Evolutionary conservation across 768 basidiomycete genomes (phyloP).

Genomic region (Naganishia onofrii): DNA sequence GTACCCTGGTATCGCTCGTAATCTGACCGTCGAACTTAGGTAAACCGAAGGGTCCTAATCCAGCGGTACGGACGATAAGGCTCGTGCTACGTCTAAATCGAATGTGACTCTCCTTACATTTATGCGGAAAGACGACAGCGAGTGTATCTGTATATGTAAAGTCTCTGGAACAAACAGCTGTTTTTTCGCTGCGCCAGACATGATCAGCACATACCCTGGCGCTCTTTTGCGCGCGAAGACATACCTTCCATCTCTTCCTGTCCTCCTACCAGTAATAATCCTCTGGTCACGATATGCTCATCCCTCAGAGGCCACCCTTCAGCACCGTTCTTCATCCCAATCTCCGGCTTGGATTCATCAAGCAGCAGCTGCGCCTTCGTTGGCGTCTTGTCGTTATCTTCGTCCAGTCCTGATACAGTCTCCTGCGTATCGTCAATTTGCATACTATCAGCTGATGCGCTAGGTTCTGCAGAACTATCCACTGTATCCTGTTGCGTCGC

Average conservation of each 20-base stretch:
- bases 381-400: slow-evolving; percentile 10
- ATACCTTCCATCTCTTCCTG: slow-evolving; percentile 16
- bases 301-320: slow-evolving; percentile 20
- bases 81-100: background rate
- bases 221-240: background rate
- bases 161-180: slow-evolving; percentile 14
- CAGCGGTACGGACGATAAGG: no score
- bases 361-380: background rate
- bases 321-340: slow-evolving; percentile 1
- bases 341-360: background rate
- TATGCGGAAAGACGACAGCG: slow-evolving; percentile 23
- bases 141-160: slow-evolving; percentile 23
- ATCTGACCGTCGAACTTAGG: slow-evolving; percentile 6
- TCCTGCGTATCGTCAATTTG: slow-evolving; percentile 22
- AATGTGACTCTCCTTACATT: background rate
- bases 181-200: slow-evolving; percentile 1
- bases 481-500: background rate
- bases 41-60: slow-evolving; percentile 23
- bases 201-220: background rate
- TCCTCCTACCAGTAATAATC: slow-evolving; percentile 25
- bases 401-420: background rate
- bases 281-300: slow-evolving; percentile 11
- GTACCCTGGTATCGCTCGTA: slow-evolving; percentile 15
- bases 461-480: background rate
- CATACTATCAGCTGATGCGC: slow-evolving; percentile 11